phyloP scores from a whole-genome alignment of 2,329 filamentous ascomycete genomes.

The Diplodia sapinea region DNA sequence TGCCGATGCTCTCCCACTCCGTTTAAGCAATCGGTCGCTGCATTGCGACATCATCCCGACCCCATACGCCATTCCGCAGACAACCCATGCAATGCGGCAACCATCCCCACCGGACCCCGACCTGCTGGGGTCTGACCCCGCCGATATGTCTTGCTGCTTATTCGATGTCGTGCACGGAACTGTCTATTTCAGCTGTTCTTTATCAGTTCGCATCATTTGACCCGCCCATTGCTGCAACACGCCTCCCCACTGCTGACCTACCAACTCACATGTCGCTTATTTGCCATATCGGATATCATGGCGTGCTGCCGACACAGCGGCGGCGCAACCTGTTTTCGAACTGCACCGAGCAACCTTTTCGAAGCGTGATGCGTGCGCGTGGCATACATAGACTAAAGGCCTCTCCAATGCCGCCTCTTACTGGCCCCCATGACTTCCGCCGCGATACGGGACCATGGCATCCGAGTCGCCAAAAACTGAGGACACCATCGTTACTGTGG shows the following conservation, averaged over 20 bases:
- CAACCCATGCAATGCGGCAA: not conserved
- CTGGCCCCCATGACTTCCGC: not conserved
- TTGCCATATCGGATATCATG: constrained; percentile 23
- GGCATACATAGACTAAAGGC: constrained; percentile 7
- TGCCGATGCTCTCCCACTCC: not conserved
- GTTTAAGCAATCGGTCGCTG: constrained; percentile 9
- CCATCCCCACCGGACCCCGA: constrained; percentile 14
- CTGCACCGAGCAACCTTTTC: not conserved
- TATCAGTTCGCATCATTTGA: constrained; percentile 26
- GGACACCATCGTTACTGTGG: constrained; percentile 9
- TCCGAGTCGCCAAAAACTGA: not conserved
- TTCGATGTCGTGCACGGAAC: constrained; percentile 6
- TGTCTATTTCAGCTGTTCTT: constrained; percentile 13
- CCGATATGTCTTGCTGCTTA: constrained; percentile 14
- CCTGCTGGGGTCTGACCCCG: constrained; percentile 9
- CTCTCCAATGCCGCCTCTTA: not conserved
- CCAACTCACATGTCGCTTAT: constrained; percentile 6
- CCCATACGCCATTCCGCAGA: constrained; percentile 17
- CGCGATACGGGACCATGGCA: not conserved
- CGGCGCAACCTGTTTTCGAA: not conserved
- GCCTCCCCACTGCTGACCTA: constrained; percentile 21
- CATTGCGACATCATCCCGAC: constrained; percentile 28
- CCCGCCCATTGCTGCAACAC: constrained; percentile 25
- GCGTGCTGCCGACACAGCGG: constrained; percentile 10
- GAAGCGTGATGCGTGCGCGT: constrained; percentile 6